Percentiles rank a stretch among this genome's conserved stretches.
phyloP scores from a whole-genome alignment of 1,139 yeast species.

The Saccharomyces hybrid region DNA sequence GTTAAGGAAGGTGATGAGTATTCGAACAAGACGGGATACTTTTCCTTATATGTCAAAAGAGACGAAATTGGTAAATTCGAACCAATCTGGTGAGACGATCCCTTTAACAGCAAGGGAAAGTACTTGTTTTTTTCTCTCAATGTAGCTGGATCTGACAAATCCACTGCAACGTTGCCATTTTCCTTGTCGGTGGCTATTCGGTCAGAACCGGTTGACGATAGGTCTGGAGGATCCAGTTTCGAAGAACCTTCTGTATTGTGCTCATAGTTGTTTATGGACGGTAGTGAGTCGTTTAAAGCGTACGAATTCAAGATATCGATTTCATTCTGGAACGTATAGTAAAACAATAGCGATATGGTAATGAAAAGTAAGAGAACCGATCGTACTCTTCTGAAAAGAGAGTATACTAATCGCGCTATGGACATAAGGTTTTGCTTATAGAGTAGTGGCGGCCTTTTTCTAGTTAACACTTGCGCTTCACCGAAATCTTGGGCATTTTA shows the following conservation, averaged over 20 bases:
- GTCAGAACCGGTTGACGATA: neutral
- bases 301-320: conserved; percentile 31
- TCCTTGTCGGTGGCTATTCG: neutral
- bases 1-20: conserved; percentile 26
- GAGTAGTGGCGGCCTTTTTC: neutral
- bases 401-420: neutral
- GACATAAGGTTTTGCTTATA: neutral
- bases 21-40: conserved; percentile 32
- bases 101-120: conserved; percentile 30
- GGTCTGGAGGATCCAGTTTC: neutral
- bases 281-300: conserved; percentile 30
- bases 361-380: conserved; percentile 24
- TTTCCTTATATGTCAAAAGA: conserved; percentile 22
- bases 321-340: conserved; percentile 32
- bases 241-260: conserved; percentile 3
- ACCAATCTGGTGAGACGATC: conserved; percentile 5
- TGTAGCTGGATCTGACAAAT: conserved; percentile 18
- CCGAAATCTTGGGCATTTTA: neutral
- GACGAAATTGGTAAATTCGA: conserved; percentile 11
- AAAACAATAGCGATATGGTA: conserved; percentile 29
- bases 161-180: conserved; percentile 3
- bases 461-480: neutral
- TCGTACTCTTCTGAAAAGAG: conserved; percentile 15
- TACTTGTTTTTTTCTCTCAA: conserved; percentile 34
- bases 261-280: conserved; percentile 19